Percentiles rank a stretch among this genome's conserved stretches.
These are phyloP conservation scores for Withania somnifera DNA, from an alignment of 305 asterid species.

Conservation along the genomic window DNA sequence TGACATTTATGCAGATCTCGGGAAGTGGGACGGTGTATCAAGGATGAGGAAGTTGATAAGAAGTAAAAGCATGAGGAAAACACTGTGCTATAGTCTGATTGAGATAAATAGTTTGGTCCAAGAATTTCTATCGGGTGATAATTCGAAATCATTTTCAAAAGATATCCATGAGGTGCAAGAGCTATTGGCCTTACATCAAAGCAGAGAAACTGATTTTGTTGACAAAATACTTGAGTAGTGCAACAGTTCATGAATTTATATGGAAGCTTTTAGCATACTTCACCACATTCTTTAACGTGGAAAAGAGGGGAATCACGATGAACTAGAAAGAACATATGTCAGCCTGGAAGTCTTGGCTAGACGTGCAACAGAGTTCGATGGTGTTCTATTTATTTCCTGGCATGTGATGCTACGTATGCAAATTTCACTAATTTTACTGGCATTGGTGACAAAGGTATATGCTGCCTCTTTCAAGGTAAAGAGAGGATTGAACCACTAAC, in stretches of 20 bases:
- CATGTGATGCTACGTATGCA: not conserved
- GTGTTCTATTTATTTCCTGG: not conserved
- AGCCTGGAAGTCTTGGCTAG: not conserved
- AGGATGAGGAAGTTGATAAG: conserved; percentile 54
- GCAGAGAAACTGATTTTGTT: conserved; percentile 10
- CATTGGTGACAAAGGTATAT: not conserved
- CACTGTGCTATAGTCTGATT: conserved; percentile 62
- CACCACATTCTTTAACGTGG: not conserved
- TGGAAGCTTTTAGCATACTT: not conserved
- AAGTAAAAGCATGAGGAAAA: conserved; percentile 58
- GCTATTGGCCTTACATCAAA: conserved; percentile 42
- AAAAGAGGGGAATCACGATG: not conserved
- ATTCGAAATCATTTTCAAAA: conserved; percentile 35
- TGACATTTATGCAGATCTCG: conserved; percentile 61
- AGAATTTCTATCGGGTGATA: conserved; percentile 60
- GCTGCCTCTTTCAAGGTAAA: not conserved
- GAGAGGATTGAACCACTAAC: not conserved
- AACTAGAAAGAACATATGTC: not conserved
- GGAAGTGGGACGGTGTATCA: conserved; percentile 75
- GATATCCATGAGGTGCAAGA: conserved; percentile 34
- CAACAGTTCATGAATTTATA: not conserved
- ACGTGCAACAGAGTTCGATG: not conserved
- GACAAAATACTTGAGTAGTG: conserved; percentile 9
- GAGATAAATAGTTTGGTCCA: conserved; percentile 52
- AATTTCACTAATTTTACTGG: not conserved